These are phyloP conservation scores for Echinosophora koreensis DNA, from an alignment of 306 rosid genomes.

Conservation along the genomic window DNA sequence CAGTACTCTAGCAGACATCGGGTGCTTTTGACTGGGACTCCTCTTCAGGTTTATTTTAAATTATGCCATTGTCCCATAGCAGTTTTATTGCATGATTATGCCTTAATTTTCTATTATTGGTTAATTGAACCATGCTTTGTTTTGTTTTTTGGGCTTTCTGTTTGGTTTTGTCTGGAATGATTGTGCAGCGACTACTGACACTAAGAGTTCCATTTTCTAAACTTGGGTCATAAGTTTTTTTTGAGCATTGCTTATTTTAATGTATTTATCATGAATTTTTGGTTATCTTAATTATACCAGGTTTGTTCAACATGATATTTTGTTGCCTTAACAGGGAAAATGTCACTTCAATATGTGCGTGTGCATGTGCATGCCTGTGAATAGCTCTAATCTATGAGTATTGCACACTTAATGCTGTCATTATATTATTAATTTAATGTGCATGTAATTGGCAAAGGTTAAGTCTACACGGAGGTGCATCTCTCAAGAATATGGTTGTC, in stretches of 20 bases:
- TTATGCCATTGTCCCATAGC: slow-evolving; percentile 39
- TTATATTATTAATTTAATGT: slow-evolving; percentile 31
- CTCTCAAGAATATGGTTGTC: background rate
- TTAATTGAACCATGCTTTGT: slow-evolving; percentile 5
- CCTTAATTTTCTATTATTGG: slow-evolving; percentile 11
- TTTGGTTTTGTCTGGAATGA: slow-evolving; percentile 24
- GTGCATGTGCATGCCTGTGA: background rate
- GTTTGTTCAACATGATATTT: slow-evolving; percentile 11
- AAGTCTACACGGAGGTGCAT: slow-evolving; percentile 30
- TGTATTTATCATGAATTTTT: slow-evolving; percentile 18
- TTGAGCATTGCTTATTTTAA: slow-evolving; percentile 22
- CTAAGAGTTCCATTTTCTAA: slow-evolving; percentile 28
- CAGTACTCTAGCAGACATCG: slow-evolving; percentile 87
- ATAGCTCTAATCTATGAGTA: slow-evolving; percentile 3
- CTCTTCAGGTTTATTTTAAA: slow-evolving; percentile 84
- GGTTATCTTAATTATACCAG: slow-evolving; percentile 20
- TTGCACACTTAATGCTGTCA: background rate
- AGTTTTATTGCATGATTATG: slow-evolving; percentile 32
- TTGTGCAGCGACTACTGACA: slow-evolving; percentile 3
- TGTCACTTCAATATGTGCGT: background rate
- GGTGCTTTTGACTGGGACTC: slow-evolving; percentile 97
- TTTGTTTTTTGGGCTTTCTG: slow-evolving; percentile 5
- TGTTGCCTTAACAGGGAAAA: slow-evolving; percentile 27
- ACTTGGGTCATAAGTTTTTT: slow-evolving; percentile 32
- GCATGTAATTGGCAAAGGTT: background rate